Evolutionary conservation across 305 asterid genomes (phyloP).

Genomic region (Ruellia speciosa): DNA sequence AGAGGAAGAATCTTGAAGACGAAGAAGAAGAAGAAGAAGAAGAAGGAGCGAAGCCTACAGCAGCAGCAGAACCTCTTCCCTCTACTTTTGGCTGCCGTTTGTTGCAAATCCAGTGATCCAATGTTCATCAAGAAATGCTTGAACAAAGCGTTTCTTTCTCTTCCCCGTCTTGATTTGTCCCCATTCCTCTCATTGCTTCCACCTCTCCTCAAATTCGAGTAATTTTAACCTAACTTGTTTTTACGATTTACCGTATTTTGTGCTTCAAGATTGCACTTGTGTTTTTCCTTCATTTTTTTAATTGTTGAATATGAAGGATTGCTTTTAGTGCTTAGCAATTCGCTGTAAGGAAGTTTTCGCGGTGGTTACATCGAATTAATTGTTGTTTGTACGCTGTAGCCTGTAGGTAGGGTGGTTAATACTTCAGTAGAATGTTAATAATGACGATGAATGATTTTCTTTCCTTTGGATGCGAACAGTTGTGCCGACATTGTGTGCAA

Average conservation of each 20-base stretch:
- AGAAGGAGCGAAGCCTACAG: slow-evolving; percentile 19
- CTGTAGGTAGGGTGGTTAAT: too few species aligned
- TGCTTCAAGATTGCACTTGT: not conserved
- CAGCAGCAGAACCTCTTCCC: slow-evolving; percentile 33
- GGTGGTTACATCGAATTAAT: too few species aligned
- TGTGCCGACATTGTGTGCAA: slow-evolving; percentile 40
- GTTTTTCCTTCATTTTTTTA: slow-evolving; percentile 6
- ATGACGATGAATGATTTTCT: too few species aligned
- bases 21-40: slow-evolving; percentile 24
- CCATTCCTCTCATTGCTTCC: slow-evolving; percentile 63
- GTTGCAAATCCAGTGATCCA: slow-evolving; percentile 24
- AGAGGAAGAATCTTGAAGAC: not conserved
- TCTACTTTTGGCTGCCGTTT: slow-evolving; percentile 43
- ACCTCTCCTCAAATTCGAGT: slow-evolving; percentile 51
- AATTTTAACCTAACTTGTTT: slow-evolving; percentile 17
- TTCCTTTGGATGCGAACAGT: slow-evolving; percentile 18
- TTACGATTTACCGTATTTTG: not conserved
- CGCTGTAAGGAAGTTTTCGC: too few species aligned
- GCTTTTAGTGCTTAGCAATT: too few species aligned
- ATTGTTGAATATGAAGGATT: not conserved
- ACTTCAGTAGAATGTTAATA: too few species aligned
- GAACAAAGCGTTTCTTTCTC: slow-evolving; percentile 30
- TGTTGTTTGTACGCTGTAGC: too few species aligned
- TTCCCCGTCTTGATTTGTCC: slow-evolving; percentile 29
- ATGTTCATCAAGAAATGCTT: slow-evolving; percentile 38